A percentile compares a stretch with the other conserved stretches of the same genome.
phyloP scores from a whole-genome alignment of 2,329 filamentous ascomycete species.

The Ophiocordyceps robertsii region DNA sequence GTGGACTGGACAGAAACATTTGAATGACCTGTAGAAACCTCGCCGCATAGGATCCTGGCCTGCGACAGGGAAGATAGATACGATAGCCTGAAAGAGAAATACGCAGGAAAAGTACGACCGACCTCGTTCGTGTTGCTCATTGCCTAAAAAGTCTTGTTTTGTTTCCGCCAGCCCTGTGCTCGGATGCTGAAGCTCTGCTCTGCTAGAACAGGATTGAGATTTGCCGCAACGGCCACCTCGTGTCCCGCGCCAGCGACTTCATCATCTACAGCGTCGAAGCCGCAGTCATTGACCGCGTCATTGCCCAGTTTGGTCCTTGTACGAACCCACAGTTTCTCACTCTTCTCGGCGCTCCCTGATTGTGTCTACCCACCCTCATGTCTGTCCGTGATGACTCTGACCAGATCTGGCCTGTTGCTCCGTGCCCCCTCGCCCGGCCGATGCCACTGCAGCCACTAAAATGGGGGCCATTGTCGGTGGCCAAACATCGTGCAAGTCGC shows the following conservation, averaged over 20 bases:
- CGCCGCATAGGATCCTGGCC: conserved; percentile 62
- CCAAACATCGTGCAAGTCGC: conserved; percentile 95
- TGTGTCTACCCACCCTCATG: not conserved
- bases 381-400: not conserved
- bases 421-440: not conserved
- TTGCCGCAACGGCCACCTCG: conserved; percentile 84
- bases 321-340: conserved; percentile 19
- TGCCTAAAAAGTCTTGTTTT: not conserved
- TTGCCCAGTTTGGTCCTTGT: conserved; percentile 86
- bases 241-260: conserved; percentile 93
- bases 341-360: not conserved
- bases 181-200: conserved; percentile 34
- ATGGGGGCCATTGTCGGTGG: conserved; percentile 90
- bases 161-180: conserved; percentile 1
- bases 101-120: conserved; percentile 66
- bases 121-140: conserved; percentile 6
- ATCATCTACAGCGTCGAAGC: conserved; percentile 99
- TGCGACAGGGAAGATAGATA: conserved; percentile 89
- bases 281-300: conserved; percentile 75
- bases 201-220: conserved; percentile 66
- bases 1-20: conserved; percentile 5
- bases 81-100: conserved; percentile 68
- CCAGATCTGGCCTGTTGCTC: not conserved
- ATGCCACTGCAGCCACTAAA: conserved; percentile 59
- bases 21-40: conserved; percentile 11